Conservation (phyloP, 164 flowering plant genomes). For the Amborella trichopoda region DNA sequence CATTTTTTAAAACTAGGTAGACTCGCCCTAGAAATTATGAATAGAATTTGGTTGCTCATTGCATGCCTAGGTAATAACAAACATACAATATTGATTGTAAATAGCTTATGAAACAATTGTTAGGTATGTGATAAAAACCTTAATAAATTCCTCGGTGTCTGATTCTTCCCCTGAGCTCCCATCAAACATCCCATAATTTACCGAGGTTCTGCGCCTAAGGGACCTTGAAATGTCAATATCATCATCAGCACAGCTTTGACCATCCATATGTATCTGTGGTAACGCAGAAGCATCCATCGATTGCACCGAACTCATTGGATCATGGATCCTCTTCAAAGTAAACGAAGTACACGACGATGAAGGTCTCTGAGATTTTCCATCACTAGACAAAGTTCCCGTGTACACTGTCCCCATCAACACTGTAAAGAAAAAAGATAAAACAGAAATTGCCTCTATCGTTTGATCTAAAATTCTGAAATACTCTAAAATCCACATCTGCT, state of each 20-base stretch:
- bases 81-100: too few relatives aligned
- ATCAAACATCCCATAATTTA: conserved; percentile 36
- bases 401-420: conserved; percentile 24
- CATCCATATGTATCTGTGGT: conserved; percentile 10
- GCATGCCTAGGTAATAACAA: too few relatives aligned
- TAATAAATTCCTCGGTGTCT: conserved; percentile 28
- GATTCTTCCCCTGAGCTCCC: conserved; percentile 57
- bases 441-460: background rate
- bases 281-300: conserved; percentile 10
- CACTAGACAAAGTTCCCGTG: background rate
- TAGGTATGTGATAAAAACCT: background rate
- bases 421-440: conserved; percentile 4
- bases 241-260: conserved; percentile 12
- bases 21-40: too few relatives aligned
- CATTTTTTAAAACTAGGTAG: too few relatives aligned
- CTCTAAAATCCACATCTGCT: too few relatives aligned
- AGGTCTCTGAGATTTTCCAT: conserved; percentile 9
- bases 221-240: conserved; percentile 18
- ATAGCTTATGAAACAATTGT: too few relatives aligned
- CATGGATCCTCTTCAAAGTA: conserved; percentile 28
- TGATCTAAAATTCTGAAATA: too few relatives aligned
- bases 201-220: conserved; percentile 39
- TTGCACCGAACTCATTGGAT: conserved; percentile 9
- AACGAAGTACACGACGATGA: conserved; percentile 44
- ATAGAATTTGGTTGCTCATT: too few relatives aligned